Conservation (phyloP, 2,329 filamentous ascomycete genomes). For the Colletotrichum theobromicola region DNA sequence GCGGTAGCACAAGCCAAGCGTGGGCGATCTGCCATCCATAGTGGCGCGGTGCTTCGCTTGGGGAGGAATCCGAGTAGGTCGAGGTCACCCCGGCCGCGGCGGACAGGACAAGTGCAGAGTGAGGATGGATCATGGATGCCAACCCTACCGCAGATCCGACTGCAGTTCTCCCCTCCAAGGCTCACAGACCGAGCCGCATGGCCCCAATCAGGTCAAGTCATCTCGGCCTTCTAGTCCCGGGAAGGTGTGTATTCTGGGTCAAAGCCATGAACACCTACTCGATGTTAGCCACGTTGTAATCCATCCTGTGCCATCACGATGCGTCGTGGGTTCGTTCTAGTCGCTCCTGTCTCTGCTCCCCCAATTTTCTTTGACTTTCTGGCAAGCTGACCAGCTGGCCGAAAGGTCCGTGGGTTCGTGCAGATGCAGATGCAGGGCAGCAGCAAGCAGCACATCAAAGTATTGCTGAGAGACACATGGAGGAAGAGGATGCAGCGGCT, state of each 20-base stretch:
- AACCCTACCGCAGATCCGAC: constrained; percentile 1
- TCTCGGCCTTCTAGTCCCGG: constrained; percentile 7
- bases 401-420: constrained; percentile 5
- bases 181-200: constrained; percentile 10
- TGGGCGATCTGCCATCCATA: constrained; percentile 10
- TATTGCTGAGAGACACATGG: neutral
- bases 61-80: constrained; percentile 11
- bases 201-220: constrained; percentile 2
- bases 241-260: constrained; percentile 14
- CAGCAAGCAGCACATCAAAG: neutral
- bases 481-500: constrained; percentile 7
- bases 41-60: constrained; percentile 16
- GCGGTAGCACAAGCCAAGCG: constrained; percentile 2
- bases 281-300: constrained; percentile 20
- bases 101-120: constrained; percentile 1
- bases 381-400: neutral
- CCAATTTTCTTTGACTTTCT: constrained; percentile 13
- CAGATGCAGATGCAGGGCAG: neutral
- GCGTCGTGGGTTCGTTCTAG: constrained; percentile 5
- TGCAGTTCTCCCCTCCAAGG: constrained; percentile 4
- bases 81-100: neutral
- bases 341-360: constrained; percentile 16
- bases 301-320: constrained; percentile 11
- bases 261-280: constrained; percentile 11
- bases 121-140: neutral